Conservation (phyloP, 2,329 filamentous ascomycete species). For the Beauveria caledonica region DNA sequence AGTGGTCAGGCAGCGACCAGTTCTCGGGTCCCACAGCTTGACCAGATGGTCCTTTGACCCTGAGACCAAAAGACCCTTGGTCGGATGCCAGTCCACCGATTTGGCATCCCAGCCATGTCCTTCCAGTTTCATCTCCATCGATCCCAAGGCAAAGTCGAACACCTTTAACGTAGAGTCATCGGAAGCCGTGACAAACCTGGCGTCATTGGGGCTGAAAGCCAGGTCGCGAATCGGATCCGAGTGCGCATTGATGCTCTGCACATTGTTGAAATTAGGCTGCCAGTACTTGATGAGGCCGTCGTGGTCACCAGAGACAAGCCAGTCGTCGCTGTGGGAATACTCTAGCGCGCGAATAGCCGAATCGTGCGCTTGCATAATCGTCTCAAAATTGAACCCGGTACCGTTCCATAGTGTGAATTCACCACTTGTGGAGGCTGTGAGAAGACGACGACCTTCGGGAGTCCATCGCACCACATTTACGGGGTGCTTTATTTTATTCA, state of each 20-base stretch:
- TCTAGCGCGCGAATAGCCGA: constrained; percentile 71
- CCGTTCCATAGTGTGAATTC: constrained; percentile 99
- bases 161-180: constrained; percentile 93
- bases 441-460: constrained; percentile 80
- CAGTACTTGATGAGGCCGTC: constrained; percentile 96
- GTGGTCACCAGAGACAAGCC: constrained; percentile 92
- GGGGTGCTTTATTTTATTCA: constrained; percentile 97
- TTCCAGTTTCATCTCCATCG: constrained; percentile 72
- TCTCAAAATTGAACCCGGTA: constrained; percentile 98
- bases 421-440: constrained; percentile 92
- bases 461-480: constrained; percentile 98
- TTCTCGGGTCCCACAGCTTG: constrained; percentile 97
- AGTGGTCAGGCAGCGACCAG: constrained; percentile 80
- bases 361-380: constrained; percentile 97
- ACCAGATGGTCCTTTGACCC: constrained; percentile 96
- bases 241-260: constrained; percentile 88
- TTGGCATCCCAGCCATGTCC: constrained; percentile 99
- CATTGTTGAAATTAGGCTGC: constrained; percentile 98
- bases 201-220: constrained; percentile 86
- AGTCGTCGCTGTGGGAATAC: constrained; percentile 95
- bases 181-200: constrained; percentile 92
- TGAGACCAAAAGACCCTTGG: constrained; percentile 87
- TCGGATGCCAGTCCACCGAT: constrained; percentile 94
- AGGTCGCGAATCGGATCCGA: constrained; percentile 83
- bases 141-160: constrained; percentile 85